Percentiles rank a stretch among this genome's conserved stretches.
These are phyloP conservation scores for Wickerhamomyces queroliae DNA, from an alignment of 805 yeast genomes.

Conservation along the genomic window DNA sequence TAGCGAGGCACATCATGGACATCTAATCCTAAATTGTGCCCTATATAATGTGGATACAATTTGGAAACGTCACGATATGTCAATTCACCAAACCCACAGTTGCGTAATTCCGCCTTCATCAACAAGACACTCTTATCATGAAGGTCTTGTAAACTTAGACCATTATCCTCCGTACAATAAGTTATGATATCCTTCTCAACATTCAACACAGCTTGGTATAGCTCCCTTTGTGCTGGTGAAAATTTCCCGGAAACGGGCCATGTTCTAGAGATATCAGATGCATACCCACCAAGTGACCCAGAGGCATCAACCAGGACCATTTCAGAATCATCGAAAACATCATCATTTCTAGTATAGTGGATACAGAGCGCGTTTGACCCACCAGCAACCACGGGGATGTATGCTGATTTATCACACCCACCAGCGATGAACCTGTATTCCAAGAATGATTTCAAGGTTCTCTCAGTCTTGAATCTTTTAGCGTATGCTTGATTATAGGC, in stretches of 20 bases:
- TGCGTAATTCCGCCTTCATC: constrained; percentile 59
- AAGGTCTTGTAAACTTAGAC: constrained; percentile 60
- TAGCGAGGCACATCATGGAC: constrained; percentile 75
- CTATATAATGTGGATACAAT: constrained; percentile 88
- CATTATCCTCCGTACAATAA: constrained; percentile 49
- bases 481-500: constrained; percentile 84
- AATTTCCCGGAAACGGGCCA: constrained; percentile 88
- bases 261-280: constrained; percentile 92
- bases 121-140: constrained; percentile 62
- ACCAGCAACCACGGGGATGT: constrained; percentile 94
- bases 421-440: constrained; percentile 79
- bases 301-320: constrained; percentile 93
- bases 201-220: constrained; percentile 82
- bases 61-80: constrained; percentile 47
- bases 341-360: constrained; percentile 92
- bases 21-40: constrained; percentile 92
- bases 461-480: constrained; percentile 60
- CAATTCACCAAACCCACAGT: constrained; percentile 60
- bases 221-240: constrained; percentile 71
- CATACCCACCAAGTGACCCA: constrained; percentile 88
- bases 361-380: constrained; percentile 87
- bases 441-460: constrained; percentile 70
- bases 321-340: constrained; percentile 67
- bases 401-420: constrained; percentile 88
- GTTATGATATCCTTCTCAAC: constrained; percentile 78